Percentiles rank a stretch among this genome's conserved stretches.
Evolutionary conservation across 164 flowering plant genomes (phyloP).

Genomic region (Platanus orientalis): DNA sequence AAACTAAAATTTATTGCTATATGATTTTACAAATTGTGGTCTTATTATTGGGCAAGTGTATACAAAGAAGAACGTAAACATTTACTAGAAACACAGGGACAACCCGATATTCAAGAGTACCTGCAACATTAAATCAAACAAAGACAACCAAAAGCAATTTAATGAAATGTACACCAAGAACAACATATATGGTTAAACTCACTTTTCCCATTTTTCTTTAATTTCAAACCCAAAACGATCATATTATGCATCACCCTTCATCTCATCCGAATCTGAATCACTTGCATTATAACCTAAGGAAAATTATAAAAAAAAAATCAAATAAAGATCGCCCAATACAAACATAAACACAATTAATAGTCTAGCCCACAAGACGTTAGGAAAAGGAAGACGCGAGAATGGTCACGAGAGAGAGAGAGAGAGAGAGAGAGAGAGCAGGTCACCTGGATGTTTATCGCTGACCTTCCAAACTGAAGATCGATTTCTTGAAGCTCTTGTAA

Average conservation of each 20-base stretch:
- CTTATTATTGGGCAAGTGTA: neutral
- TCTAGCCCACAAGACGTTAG: neutral
- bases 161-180: neutral
- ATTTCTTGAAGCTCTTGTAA: conserved; percentile 60
- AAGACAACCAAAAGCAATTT: neutral
- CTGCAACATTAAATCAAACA: neutral
- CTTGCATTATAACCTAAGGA: conserved; percentile 68
- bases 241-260: conserved; percentile 23
- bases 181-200: conserved; percentile 12
- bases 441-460: conserved; percentile 72
- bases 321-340: neutral
- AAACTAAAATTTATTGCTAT: too few relatives aligned
- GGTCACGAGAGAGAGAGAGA: too few relatives aligned
- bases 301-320: too few relatives aligned
- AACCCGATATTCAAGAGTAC: too few relatives aligned
- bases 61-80: neutral
- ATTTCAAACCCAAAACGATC: neutral
- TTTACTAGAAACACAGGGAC: neutral
- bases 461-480: conserved; percentile 77
- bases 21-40: neutral
- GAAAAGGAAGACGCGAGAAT: too few relatives aligned
- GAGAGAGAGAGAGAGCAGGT: conserved; percentile 4
- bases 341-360: conserved; percentile 3
- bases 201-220: conserved; percentile 13
- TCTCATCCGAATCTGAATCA: conserved; percentile 74